phyloP scores from a whole-genome alignment of 192 early-diverging fungal genomes.

The Powellomyces hirtus region DNA sequence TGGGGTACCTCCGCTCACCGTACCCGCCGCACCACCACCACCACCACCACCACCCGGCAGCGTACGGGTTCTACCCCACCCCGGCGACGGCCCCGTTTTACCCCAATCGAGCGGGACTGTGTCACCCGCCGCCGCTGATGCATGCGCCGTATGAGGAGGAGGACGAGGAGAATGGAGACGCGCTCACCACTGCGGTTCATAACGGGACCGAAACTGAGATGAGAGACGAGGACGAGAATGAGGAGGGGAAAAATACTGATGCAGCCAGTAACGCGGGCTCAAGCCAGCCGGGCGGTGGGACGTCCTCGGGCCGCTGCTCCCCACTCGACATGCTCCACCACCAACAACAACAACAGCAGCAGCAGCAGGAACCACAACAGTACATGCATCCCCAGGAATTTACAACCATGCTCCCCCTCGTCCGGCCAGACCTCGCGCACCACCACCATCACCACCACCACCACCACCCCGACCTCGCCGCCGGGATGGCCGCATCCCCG shows the following conservation, averaged over 20 bases:
- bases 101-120: too few species aligned
- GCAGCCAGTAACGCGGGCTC: not conserved
- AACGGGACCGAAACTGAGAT: not conserved
- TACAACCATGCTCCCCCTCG: not conserved
- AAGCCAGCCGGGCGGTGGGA: not conserved
- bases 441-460: not conserved
- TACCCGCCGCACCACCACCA: too few species aligned
- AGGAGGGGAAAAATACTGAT: not conserved
- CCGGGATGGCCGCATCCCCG: not conserved
- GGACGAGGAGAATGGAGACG: not conserved
- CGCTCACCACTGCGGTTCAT: not conserved
- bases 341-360: not conserved
- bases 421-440: not conserved
- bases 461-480: not conserved
- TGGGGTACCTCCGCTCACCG: too few species aligned
- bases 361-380: not conserved
- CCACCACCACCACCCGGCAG: too few species aligned
- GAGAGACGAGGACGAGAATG: not conserved
- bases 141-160: conserved; percentile 9
- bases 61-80: too few species aligned
- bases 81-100: too few species aligned
- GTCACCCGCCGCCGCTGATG: conserved; percentile 7
- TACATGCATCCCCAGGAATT: not conserved
- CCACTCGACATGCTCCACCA: not conserved
- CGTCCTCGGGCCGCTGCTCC: not conserved